A percentile compares a stretch with the other conserved stretches of the same genome.
These are phyloP conservation scores for Cajanus cajan DNA, from an alignment of 306 rosid genomes.

Conservation along the genomic window DNA sequence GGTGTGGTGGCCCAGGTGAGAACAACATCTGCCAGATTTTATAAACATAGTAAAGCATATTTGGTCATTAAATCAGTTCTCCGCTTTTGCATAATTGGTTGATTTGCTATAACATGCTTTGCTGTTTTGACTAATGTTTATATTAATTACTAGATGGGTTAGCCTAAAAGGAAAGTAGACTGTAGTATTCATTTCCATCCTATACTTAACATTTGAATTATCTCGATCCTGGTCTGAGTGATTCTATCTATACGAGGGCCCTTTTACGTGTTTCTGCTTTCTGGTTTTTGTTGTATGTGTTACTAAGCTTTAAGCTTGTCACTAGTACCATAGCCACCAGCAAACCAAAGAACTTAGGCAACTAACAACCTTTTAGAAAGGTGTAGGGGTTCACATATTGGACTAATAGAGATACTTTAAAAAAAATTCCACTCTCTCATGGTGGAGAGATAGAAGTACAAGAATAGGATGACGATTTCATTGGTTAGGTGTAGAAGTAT, in stretches of 20 bases:
- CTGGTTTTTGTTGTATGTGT: not conserved
- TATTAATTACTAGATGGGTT: not conserved
- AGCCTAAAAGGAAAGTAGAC: not conserved
- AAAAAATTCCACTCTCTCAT: not conserved
- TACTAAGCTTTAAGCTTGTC: not conserved
- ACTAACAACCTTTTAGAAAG: not conserved
- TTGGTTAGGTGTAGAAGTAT: not conserved
- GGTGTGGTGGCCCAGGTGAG: slow-evolving; percentile 83
- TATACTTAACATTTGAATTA: not conserved
- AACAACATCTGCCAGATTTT: slow-evolving; percentile 13
- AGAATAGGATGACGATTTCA: not conserved
- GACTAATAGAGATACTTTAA: not conserved
- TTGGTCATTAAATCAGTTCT: not conserved
- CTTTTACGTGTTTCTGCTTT: not conserved
- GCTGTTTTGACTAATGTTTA: not conserved
- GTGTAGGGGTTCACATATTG: not conserved
- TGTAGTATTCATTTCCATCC: not conserved
- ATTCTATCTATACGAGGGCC: not conserved
- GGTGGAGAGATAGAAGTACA: not conserved
- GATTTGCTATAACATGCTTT: not conserved
- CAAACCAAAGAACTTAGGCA: not conserved
- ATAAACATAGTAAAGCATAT: not conserved
- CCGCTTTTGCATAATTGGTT: not conserved
- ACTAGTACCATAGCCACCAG: not conserved
- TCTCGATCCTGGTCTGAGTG: not conserved